These are phyloP conservation scores for Pseudonitzschia multistriata DNA, from an alignment of 108 stramenopile genomes.

Conservation along the genomic window DNA sequence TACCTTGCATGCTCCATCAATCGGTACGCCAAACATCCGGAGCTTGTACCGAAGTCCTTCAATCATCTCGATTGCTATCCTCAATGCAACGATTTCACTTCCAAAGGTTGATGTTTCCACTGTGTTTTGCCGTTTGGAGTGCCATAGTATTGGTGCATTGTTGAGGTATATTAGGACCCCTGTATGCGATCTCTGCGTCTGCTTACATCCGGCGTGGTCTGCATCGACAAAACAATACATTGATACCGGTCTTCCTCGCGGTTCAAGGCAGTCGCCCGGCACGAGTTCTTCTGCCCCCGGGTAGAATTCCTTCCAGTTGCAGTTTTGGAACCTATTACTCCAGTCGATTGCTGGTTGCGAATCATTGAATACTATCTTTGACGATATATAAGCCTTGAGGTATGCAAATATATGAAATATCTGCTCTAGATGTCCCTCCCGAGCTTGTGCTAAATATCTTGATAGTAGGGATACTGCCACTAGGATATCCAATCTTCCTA, in stretches of 20 bases:
- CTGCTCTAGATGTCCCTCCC: conserved; percentile 45
- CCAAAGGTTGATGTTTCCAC: conserved; percentile 62
- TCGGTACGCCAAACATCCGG: conserved; percentile 52
- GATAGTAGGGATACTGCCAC: conserved; percentile 46
- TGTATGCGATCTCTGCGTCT: conserved; percentile 51
- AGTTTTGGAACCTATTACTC: background rate
- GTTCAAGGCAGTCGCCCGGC: background rate
- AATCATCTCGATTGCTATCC: conserved; percentile 3
- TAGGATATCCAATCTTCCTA: conserved; percentile 46
- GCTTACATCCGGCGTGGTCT: conserved; percentile 48
- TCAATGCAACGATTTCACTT: conserved; percentile 45
- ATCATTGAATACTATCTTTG: conserved; percentile 37
- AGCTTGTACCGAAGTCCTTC: conserved; percentile 53
- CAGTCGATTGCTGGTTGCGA: background rate
- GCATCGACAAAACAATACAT: conserved; percentile 45
- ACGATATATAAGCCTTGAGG: conserved; percentile 21
- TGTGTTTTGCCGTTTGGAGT: conserved; percentile 52
- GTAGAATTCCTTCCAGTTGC: background rate
- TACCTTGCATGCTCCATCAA: conserved; percentile 28
- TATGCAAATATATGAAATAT: conserved; percentile 37
- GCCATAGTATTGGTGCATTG: conserved; percentile 46
- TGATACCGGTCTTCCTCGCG: background rate
- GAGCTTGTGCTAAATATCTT: conserved; percentile 31
- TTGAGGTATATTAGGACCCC: conserved; percentile 58
- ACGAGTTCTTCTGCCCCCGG: background rate